Percentiles rank a stretch among this genome's conserved stretches.
These are phyloP conservation scores for Cryptosporidium xiaoi DNA, from an alignment of 169 alveolate genomes.

Conservation along the genomic window DNA sequence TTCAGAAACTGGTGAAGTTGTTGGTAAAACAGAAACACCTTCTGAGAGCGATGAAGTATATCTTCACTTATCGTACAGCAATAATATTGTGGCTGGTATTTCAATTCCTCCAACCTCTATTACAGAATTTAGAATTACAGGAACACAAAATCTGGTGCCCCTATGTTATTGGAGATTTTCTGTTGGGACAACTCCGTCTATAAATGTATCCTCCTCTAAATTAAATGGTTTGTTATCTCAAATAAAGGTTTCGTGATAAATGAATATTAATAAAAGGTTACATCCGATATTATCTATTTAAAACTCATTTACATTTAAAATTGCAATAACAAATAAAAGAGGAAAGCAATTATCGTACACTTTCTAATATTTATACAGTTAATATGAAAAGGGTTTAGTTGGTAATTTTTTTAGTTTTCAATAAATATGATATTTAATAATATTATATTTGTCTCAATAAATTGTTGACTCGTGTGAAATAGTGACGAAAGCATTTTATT, in stretches of 20 bases:
- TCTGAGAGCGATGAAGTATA: conserved; percentile 6
- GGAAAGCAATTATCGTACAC: too few relatives aligned
- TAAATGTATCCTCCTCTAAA: neutral
- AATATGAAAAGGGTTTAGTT: too few relatives aligned
- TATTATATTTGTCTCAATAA: too few relatives aligned
- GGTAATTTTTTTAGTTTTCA: too few relatives aligned
- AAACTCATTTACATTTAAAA: too few relatives aligned
- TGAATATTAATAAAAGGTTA: too few relatives aligned
- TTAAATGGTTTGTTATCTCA: conserved; percentile 41
- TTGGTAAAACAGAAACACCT: neutral
- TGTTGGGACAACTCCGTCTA: conserved; percentile 46
- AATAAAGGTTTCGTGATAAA: conserved; percentile 6
- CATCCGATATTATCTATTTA: too few relatives aligned
- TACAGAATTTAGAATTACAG: conserved; percentile 7
- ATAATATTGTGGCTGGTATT: conserved; percentile 9
- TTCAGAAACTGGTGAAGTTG: neutral
- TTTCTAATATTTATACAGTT: too few relatives aligned
- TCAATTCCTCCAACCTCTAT: neutral
- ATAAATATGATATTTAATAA: too few relatives aligned
- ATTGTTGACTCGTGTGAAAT: too few relatives aligned
- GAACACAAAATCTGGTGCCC: neutral
- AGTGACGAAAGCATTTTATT: too few relatives aligned
- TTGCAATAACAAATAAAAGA: too few relatives aligned
- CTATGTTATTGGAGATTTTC: conserved; percentile 51
- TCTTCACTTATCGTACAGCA: conserved; percentile 19